Evolutionary conservation across 2,329 filamentous ascomycete species (phyloP).

Genomic region (Ramularia endophylla): DNA sequence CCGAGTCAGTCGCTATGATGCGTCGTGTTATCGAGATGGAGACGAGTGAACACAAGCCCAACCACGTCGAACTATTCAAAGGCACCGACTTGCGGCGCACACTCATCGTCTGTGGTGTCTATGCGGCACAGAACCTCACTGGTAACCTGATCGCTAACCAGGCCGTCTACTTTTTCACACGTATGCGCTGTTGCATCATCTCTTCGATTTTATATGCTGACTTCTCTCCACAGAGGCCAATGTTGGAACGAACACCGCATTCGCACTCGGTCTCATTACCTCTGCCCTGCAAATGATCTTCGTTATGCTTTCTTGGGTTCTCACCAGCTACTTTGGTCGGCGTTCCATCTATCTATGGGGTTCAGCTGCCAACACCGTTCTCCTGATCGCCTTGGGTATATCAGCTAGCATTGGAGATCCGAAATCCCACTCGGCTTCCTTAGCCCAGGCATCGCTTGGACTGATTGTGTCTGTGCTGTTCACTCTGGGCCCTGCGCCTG

Average conservation of each 20-base stretch:
- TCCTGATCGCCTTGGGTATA: slow-evolving; percentile 55
- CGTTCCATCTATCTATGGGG: slow-evolving; percentile 61
- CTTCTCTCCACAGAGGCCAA: slow-evolving; percentile 51
- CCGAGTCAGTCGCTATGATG: slow-evolving; percentile 54
- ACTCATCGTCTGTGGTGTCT: slow-evolving; percentile 51
- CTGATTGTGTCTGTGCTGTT: slow-evolving; percentile 62
- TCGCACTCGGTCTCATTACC: slow-evolving; percentile 58
- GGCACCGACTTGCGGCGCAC: slow-evolving; percentile 52
- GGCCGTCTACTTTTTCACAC: slow-evolving; percentile 56
- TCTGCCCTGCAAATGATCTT: slow-evolving; percentile 57
- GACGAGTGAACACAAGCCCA: slow-evolving; percentile 43
- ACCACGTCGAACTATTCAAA: slow-evolving; percentile 47
- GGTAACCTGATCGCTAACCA: slow-evolving; percentile 60
- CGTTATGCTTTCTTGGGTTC: slow-evolving; percentile 62
- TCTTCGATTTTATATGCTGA: slow-evolving; percentile 9
- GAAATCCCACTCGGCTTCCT: slow-evolving; percentile 37
- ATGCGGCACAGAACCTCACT: slow-evolving; percentile 55
- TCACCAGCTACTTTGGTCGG: slow-evolving; percentile 58
- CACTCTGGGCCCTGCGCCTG: slow-evolving; percentile 56
- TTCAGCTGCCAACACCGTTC: slow-evolving; percentile 46
- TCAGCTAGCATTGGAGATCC: slow-evolving; percentile 47
- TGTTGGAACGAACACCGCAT: slow-evolving; percentile 49
- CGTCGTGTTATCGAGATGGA: slow-evolving; percentile 53
- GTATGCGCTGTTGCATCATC: slow-evolving; percentile 32
- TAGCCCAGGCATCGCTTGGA: slow-evolving; percentile 57